A percentile compares a stretch with the other conserved stretches of the same genome.
Evolutionary conservation across 2,329 filamentous ascomycete species (phyloP).

Genomic region (Plenodomus lindquistii): DNA sequence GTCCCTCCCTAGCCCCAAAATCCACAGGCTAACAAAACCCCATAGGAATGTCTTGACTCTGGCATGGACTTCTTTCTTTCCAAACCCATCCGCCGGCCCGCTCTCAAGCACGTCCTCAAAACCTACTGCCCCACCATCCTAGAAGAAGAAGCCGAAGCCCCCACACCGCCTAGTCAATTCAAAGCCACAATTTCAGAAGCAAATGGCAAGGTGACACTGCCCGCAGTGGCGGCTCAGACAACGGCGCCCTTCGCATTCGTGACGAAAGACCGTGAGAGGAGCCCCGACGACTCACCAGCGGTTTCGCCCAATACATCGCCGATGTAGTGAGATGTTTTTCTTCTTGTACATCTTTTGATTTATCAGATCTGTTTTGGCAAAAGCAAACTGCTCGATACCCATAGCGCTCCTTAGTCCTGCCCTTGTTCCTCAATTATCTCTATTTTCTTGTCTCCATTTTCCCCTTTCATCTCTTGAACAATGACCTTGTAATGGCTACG

Average conservation of each 20-base stretch:
- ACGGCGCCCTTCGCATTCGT: conserved; percentile 12
- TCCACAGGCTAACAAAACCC: conserved; percentile 11
- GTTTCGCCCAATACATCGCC: conserved; percentile 13
- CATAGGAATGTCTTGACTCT: conserved; percentile 67
- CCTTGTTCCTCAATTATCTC: no score
- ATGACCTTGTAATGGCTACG: background rate
- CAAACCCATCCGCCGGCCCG: conserved; percentile 77
- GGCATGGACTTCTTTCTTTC: conserved; percentile 90
- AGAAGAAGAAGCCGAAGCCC: conserved; percentile 59
- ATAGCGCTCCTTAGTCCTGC: background rate
- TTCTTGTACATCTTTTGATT: background rate
- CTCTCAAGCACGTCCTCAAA: conserved; percentile 81
- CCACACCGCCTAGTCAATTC: conserved; percentile 16
- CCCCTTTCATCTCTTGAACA: no score
- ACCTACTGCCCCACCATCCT: conserved; percentile 79
- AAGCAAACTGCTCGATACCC: conserved; percentile 1
- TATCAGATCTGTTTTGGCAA: no score
- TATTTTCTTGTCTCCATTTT: no score
- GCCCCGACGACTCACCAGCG: conserved; percentile 10
- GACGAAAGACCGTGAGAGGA: conserved; percentile 1
- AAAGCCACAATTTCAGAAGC: background rate
- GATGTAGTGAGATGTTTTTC: background rate
- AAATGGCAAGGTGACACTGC: conserved; percentile 7
- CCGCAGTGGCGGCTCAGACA: background rate
- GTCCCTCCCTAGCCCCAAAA: background rate